Evolutionary conservation across 2,329 filamentous ascomycete genomes (phyloP).

Genomic region (Talaromyces sp.): DNA sequence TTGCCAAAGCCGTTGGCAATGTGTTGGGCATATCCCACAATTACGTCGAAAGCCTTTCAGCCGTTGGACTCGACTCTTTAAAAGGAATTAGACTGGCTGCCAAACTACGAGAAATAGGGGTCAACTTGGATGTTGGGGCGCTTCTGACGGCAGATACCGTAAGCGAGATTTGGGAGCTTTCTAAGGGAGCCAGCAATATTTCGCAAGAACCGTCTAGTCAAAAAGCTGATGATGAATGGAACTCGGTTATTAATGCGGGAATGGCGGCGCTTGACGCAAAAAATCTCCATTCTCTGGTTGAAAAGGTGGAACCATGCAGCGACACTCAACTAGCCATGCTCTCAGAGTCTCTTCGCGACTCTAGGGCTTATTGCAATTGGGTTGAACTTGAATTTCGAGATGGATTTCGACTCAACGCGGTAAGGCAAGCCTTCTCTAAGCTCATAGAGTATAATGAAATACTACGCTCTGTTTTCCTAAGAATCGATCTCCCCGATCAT

Average conservation of each 20-base stretch:
- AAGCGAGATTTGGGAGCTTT: constrained; percentile 28
- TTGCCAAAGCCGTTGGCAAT: constrained; percentile 39
- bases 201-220: constrained; percentile 6
- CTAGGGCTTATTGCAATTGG: constrained; percentile 70
- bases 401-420: constrained; percentile 26
- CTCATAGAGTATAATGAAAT: constrained; percentile 58
- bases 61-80: constrained; percentile 63
- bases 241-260: constrained; percentile 20
- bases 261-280: constrained; percentile 40
- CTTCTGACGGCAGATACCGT: constrained; percentile 56
- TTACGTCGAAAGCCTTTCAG: constrained; percentile 42
- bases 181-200: constrained; percentile 14
- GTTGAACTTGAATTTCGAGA: constrained; percentile 58
- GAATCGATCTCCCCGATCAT: constrained; percentile 39
- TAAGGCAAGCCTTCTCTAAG: constrained; percentile 47
- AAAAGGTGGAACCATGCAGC: constrained; percentile 57
- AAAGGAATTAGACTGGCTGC: constrained; percentile 61
- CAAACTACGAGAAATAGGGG: constrained; percentile 53
- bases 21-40: constrained; percentile 37
- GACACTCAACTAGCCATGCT: constrained; percentile 76
- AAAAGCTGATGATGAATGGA: constrained; percentile 12
- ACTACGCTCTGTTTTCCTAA: constrained; percentile 67
- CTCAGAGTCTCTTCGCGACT: constrained; percentile 60
- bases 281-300: constrained; percentile 17
- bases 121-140: constrained; percentile 53